Conservation (phyloP, 2,329 filamentous ascomycete genomes). For the Amphichorda felina region DNA sequence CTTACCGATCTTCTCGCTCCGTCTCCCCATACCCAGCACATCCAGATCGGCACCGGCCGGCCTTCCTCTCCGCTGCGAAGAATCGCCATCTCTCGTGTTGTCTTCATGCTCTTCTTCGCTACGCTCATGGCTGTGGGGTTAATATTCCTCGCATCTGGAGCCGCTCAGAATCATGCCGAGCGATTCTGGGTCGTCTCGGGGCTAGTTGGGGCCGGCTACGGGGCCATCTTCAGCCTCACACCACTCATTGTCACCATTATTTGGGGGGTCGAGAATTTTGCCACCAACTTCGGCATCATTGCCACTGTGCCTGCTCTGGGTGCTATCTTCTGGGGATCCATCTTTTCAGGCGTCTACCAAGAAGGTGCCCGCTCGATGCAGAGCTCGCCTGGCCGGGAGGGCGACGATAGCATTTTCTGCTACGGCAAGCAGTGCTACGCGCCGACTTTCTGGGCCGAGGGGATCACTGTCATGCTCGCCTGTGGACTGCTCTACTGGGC, state of each 20-base stretch:
- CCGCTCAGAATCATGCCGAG: slow-evolving; percentile 59
- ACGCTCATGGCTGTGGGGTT: slow-evolving; percentile 65
- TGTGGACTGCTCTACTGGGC: slow-evolving; percentile 62
- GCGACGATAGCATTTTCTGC: slow-evolving; percentile 50
- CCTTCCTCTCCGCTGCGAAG: slow-evolving; percentile 12
- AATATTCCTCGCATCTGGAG: slow-evolving; percentile 63
- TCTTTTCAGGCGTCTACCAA: slow-evolving; percentile 80
- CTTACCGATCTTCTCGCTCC: slow-evolving; percentile 79
- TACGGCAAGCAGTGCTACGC: slow-evolving; percentile 76
- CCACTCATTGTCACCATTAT: slow-evolving; percentile 94
- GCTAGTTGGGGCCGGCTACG: slow-evolving; percentile 82
- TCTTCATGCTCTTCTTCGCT: slow-evolving; percentile 67
- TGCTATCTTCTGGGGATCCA: slow-evolving; percentile 76
- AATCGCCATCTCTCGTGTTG: slow-evolving; percentile 62
- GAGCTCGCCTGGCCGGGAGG: slow-evolving; percentile 17
- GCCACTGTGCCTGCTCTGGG: slow-evolving; percentile 84
- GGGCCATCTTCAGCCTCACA: slow-evolving; percentile 77
- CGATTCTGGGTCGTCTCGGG: slow-evolving; percentile 81
- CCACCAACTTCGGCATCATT: slow-evolving; percentile 94
- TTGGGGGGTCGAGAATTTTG: slow-evolving; percentile 98
- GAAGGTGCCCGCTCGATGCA: slow-evolving; percentile 35
- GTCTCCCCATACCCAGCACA: slow-evolving; percentile 46
- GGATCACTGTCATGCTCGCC: slow-evolving; percentile 66
- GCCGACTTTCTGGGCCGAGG: slow-evolving; percentile 76
- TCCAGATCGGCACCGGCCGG: slow-evolving; percentile 25